Base-by-base conservation (phyloP, 78 protist genomes). In the Acrasis kona region DNA sequence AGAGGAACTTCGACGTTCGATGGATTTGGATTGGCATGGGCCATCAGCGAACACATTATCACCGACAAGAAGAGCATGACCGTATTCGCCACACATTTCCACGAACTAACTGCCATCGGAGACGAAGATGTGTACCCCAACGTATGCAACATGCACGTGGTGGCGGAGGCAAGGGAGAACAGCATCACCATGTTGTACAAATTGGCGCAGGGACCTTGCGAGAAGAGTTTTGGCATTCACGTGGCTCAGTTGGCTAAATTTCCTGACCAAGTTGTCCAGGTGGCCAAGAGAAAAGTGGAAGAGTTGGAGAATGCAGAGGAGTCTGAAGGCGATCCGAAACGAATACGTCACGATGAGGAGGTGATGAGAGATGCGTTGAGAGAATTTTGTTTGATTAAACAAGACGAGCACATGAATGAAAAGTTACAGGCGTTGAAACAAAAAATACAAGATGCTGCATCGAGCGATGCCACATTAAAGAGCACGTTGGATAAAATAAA, bases 1-100 rank as follows among this genome's bases (percentile, higher is more conserved):
- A 41, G 99, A 2, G 99, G 99, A 6, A 98, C 99, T 5, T 94
- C 98, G 7, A 97, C 99, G 0, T 90, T 89, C 78, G 99, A 98
- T 65, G 99, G 99, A 3, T 96, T 86, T 61, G 99, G 98, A 39
- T 91, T 98, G 4, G 99, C 99, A 31, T 91, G 92, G 91, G 94
- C 96, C 32, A 95, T 98, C 30, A 83, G 94, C 0, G 96, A 89
- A 84, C 92, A 74, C 42, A 65, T 82, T 7, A 50, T 27, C 39
- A 2, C 2, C 31, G 61, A 5, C 42, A 70, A 8, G 4, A 1
- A 2, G 69, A 2, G 35, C 41, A 4, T 0, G 5, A 0, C 1
- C n/a, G 0, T 80, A 28, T 96, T 96, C 40, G 97, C 99, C 12
- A 96, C 99, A 29, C 99, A 96, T 72, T 94, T 94, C 80, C 97